Percentiles rank a stretch among this genome's conserved stretches.
phyloP scores from a whole-genome alignment of 345 rosid genomes.

The Rhodamnia argentea region DNA sequence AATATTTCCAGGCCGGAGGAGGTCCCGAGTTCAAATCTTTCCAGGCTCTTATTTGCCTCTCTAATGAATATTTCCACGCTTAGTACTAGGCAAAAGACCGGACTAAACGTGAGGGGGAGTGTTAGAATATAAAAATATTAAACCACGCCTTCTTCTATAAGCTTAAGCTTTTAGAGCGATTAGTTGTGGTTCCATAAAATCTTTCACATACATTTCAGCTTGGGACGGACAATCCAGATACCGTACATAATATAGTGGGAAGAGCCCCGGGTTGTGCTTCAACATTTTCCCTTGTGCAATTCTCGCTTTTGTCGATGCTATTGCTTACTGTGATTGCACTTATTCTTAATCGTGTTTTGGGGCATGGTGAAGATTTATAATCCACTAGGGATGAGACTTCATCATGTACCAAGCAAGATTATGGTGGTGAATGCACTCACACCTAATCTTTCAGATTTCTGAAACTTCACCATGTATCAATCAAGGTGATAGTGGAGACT shows the following conservation, averaged over 20 bases:
- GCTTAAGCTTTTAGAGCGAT: too few relatives aligned
- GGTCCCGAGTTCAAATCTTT: too few relatives aligned
- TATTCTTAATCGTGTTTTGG: neutral
- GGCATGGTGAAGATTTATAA: neutral
- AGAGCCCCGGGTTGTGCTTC: neutral
- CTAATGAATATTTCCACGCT: too few relatives aligned
- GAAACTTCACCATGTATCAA: neutral
- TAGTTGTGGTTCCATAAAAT: too few relatives aligned
- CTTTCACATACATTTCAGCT: neutral
- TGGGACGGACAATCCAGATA: neutral
- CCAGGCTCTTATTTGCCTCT: too few relatives aligned
- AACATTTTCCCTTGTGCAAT: neutral
- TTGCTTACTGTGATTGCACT: neutral
- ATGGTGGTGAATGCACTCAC: neutral
- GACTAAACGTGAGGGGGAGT: too few relatives aligned
- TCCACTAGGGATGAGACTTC: neutral
- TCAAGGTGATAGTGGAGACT: neutral
- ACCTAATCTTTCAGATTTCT: neutral
- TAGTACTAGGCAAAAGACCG: too few relatives aligned
- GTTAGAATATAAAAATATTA: too few relatives aligned
- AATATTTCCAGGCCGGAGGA: too few relatives aligned
- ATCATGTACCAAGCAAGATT: neutral
- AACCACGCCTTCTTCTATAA: too few relatives aligned
- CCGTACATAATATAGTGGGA: neutral
- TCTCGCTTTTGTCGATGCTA: neutral